Evolutionary conservation across 331 rosid genomes (phyloP).

Genomic region (Dryas integrifolia): DNA sequence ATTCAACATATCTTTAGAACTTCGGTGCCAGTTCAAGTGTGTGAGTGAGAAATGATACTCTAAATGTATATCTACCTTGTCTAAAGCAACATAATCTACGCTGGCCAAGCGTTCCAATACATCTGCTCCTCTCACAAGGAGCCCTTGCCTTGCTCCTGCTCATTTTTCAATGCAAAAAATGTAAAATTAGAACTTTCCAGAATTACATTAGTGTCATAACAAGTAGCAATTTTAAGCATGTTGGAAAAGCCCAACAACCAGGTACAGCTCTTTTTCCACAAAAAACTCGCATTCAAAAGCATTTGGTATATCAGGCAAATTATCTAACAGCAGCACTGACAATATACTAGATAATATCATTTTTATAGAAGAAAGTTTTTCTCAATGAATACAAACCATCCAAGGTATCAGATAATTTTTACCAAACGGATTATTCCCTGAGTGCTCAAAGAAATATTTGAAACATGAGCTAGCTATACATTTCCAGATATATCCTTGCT

Average conservation of each 20-base stretch:
- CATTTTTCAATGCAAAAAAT: constrained; percentile 21
- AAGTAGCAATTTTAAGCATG: neutral
- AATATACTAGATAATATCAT: too few relatives aligned
- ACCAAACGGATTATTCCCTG: too few relatives aligned
- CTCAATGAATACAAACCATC: too few relatives aligned
- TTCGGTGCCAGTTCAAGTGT: neutral
- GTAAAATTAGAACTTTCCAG: constrained; percentile 7
- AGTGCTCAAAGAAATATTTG: too few relatives aligned
- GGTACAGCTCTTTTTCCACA: neutral
- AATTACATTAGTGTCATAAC: constrained; percentile 1
- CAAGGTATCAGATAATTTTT: too few relatives aligned
- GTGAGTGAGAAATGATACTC: constrained; percentile 6
- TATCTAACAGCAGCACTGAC: too few relatives aligned
- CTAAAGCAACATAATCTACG: constrained; percentile 74
- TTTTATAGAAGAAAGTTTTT: too few relatives aligned
- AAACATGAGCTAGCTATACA: too few relatives aligned
- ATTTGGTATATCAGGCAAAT: neutral
- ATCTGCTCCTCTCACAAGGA: constrained; percentile 95
- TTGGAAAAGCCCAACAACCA: neutral
- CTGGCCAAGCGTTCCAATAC: constrained; percentile 82
- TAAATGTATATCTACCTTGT: constrained; percentile 55
- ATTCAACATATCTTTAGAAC: neutral
- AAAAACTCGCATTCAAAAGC: neutral
- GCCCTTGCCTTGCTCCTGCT: constrained; percentile 96
- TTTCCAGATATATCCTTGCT: neutral